These are phyloP conservation scores for Catunica adiposa DNA, from an alignment of 2,329 filamentous ascomycete species.

Conservation along the genomic window DNA sequence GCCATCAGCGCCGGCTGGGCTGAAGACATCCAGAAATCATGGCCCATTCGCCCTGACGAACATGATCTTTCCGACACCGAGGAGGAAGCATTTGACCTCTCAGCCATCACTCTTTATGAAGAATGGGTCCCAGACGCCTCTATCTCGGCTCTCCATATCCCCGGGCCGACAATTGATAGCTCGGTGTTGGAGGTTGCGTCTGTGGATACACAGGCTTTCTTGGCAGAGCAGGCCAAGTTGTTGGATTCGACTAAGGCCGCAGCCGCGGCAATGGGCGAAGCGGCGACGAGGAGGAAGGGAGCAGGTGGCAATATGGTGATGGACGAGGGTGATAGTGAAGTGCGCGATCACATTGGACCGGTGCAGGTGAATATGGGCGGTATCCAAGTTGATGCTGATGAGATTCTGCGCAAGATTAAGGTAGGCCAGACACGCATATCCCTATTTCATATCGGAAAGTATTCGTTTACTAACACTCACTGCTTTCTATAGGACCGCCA, in stretches of 20 bases:
- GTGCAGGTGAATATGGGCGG: conserved; percentile 98
- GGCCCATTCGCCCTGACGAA: conserved; percentile 22
- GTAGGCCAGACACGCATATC: no score
- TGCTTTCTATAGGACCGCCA: conserved; percentile 36
- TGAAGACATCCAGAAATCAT: conserved; percentile 53
- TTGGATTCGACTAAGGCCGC: conserved; percentile 36
- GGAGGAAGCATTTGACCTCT: conserved; percentile 4
- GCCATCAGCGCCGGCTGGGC: conserved; percentile 72
- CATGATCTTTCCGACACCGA: conserved; percentile 12
- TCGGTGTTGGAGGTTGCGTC: conserved; percentile 15
- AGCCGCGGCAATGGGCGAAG: background rate
- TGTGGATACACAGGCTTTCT: conserved; percentile 57
- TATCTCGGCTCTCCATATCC: conserved; percentile 40
- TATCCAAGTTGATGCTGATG: conserved; percentile 87
- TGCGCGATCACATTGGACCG: conserved; percentile 73
- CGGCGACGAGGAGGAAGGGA: conserved; percentile 31
- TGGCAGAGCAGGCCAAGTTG: conserved; percentile 55
- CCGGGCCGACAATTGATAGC: conserved; percentile 24
- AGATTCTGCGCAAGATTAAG: conserved; percentile 77
- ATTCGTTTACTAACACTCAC: background rate
- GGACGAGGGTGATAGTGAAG: conserved; percentile 17
- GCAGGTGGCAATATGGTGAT: conserved; percentile 22
- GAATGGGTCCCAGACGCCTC: conserved; percentile 63
- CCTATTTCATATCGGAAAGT: background rate
- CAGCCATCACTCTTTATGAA: conserved; percentile 38